Percentiles rank a stretch among this genome's conserved stretches.
These are phyloP conservation scores for Ceratobasidium sp. DNA, from an alignment of 1,284 basidiomycete genomes.

Conservation along the genomic window DNA sequence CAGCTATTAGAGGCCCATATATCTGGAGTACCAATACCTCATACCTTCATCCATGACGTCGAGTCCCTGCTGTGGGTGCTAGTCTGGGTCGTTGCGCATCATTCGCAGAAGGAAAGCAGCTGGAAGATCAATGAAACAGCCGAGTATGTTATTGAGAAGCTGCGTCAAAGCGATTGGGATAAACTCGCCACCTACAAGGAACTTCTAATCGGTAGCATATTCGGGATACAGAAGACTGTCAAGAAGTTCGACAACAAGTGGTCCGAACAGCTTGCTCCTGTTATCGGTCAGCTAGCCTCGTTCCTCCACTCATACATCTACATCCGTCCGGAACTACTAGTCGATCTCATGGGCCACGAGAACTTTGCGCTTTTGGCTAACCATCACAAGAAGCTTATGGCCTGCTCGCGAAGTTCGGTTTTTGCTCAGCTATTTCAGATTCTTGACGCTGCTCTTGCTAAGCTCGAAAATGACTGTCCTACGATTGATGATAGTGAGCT, in stretches of 20 bases:
- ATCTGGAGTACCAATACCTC: not conserved
- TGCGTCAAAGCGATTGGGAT: not conserved
- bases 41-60: not conserved
- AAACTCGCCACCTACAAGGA: not conserved
- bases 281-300: not conserved
- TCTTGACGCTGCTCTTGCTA: too few species aligned
- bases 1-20: not conserved
- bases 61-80: slow-evolving; percentile 4
- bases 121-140: not conserved
- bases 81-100: not conserved
- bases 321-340: too few species aligned
- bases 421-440: too few species aligned
- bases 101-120: not conserved
- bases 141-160: not conserved
- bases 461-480: too few species aligned
- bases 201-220: not conserved
- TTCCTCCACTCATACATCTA: not conserved
- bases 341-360: too few species aligned
- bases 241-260: not conserved
- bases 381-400: too few species aligned
- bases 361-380: too few species aligned
- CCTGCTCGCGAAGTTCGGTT: too few species aligned
- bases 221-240: not conserved
- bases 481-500: too few species aligned
- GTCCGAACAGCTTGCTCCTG: not conserved